Conservation (phyloP, 768 basidiomycete species). For the Lactifluus volemus region DNA sequence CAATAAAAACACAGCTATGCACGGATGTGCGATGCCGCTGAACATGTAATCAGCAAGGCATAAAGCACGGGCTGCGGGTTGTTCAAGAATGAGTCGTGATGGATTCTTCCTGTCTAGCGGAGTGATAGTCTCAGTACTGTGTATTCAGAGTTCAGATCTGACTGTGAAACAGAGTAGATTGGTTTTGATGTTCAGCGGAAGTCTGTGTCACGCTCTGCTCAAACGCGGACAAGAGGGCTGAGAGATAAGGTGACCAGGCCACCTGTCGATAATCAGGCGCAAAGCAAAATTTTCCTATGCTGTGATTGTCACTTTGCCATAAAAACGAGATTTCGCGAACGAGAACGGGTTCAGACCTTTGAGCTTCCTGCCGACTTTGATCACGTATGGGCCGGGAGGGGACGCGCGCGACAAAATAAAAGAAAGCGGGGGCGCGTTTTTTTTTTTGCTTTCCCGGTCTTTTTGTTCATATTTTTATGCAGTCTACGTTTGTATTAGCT, state of each 20-base stretch:
- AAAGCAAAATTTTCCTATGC: constrained; percentile 80
- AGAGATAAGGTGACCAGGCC: background rate
- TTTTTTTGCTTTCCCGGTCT: no score
- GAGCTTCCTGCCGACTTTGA: constrained; percentile 44
- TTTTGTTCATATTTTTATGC: no score
- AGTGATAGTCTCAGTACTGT: no score
- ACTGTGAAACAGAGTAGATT: no score
- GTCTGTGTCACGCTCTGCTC: constrained; percentile 46
- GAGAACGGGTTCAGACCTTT: constrained; percentile 37
- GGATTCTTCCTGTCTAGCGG: no score
- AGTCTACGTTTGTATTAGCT: no score
- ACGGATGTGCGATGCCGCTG: no score
- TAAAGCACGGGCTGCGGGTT: background rate
- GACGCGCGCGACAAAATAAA: no score
- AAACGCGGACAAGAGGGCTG: constrained; percentile 30
- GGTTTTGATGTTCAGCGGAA: constrained; percentile 25
- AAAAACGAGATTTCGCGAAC: background rate
- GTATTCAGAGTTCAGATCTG: no score
- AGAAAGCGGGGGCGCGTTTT: no score
- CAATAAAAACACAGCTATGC: background rate
- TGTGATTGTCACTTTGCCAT: constrained; percentile 23
- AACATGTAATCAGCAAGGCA: background rate
- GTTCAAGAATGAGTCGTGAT: background rate
- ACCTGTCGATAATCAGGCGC: constrained; percentile 86
- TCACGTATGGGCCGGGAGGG: no score